Evolutionary conservation across 1,139 yeast genomes (phyloP).

Genomic region (Saccharomycopsis crataegensis): DNA sequence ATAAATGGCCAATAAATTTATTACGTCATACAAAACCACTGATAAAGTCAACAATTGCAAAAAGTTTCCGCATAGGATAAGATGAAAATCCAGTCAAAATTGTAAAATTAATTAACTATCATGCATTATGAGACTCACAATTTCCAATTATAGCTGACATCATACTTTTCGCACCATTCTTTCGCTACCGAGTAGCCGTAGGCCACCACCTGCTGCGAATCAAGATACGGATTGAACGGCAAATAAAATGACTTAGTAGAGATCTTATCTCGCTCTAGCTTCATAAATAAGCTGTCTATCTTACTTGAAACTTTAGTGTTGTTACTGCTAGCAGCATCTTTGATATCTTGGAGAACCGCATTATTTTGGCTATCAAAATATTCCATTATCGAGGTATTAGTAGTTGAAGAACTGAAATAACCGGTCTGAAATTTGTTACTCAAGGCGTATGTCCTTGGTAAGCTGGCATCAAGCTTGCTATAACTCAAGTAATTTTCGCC

Average conservation of each 20-base stretch:
- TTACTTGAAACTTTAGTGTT: neutral
- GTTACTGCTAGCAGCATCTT: neutral
- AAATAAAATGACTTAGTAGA: conserved; percentile 3
- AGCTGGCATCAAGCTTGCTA: conserved; percentile 7
- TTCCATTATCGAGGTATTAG: conserved; percentile 8
- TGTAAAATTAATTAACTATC: too few species aligned
- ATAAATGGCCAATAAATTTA: too few species aligned
- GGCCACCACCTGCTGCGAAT: conserved; percentile 35
- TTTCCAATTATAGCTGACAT: conserved; percentile 22
- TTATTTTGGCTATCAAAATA: conserved; percentile 8
- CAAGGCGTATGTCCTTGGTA: conserved; percentile 9
- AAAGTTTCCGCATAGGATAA: too few species aligned
- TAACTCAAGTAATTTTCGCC: conserved; percentile 13
- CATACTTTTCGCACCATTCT: conserved; percentile 30
- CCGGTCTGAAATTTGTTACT: conserved; percentile 4
- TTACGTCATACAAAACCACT: too few species aligned
- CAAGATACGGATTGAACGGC: conserved; percentile 24
- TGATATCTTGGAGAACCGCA: neutral
- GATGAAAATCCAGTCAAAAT: too few species aligned
- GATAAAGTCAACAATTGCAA: too few species aligned
- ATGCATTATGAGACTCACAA: too few species aligned
- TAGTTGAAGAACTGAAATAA: neutral
- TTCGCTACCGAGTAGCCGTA: conserved; percentile 28
- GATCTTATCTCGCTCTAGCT: conserved; percentile 2
- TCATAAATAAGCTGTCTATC: neutral